Conservation (phyloP, 345 rosid genomes). For the Nasturtium officinale region DNA sequence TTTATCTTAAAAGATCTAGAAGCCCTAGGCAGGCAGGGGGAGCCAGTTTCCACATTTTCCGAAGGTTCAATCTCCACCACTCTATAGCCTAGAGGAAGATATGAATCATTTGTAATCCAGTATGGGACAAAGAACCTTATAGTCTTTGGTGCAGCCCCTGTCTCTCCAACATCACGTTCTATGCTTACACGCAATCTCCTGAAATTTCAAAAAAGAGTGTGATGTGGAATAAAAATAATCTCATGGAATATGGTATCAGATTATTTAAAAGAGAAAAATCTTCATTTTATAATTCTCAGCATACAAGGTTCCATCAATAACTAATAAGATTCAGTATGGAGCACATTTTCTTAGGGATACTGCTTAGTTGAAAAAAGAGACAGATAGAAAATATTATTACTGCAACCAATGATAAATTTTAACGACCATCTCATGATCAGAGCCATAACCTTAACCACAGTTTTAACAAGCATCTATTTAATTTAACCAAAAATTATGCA, state of each 20-base stretch:
- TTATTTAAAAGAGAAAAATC: constrained; percentile 7
- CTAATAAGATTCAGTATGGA: background rate
- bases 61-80: constrained; percentile 83
- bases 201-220: constrained; percentile 36
- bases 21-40: constrained; percentile 63
- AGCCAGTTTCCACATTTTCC: constrained; percentile 66
- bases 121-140: constrained; percentile 91
- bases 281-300: background rate
- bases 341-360: constrained; percentile 4
- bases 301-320: constrained; percentile 14
- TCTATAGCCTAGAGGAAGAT: constrained; percentile 74
- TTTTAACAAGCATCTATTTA: background rate
- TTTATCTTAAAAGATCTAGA: constrained; percentile 66
- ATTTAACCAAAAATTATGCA: background rate
- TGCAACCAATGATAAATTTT: constrained; percentile 8
- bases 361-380: constrained; percentile 1
- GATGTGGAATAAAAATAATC: background rate
- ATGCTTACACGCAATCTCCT: constrained; percentile 94
- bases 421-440: constrained; percentile 11
- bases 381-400: background rate
- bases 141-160: constrained; percentile 80
- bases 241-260: background rate
- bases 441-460: constrained; percentile 12
- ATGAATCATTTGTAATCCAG: constrained; percentile 89
- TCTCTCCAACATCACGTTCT: constrained; percentile 93